Base-by-base conservation (phyloP, 257 asterid species). In the Paraleonurus japonicus region DNA sequence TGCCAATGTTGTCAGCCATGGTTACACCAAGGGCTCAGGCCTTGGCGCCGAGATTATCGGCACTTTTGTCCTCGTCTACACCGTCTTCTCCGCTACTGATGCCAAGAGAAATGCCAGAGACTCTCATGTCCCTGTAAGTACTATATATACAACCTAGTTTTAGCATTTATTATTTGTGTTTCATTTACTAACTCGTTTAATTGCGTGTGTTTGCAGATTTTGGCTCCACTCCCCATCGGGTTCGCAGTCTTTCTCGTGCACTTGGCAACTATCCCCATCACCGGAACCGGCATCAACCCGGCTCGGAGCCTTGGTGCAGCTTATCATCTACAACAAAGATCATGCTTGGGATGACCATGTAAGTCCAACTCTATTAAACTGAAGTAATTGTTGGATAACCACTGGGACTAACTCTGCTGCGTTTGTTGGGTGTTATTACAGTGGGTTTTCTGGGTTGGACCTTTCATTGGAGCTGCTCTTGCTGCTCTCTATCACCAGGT, bases 71-170 rank as follows among this genome's bases (percentile, higher is more conserved):
- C 95, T 89, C 10, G 96, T 89, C 53, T 89, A 89, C 89, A 87
- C 92, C 0, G 96, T 89, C 45, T 89, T 87, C 61, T 89, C 96
- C 4, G 96, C 96, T 23, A 89, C 95, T 1, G 96, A 89, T 87
- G 96, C 96, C 78, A 89, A 89, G 84, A 89, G 96, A 82, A 87
- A 83, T 37, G 96, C 96, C 53, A 81, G 96, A 75, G 96, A 89
- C 61, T 89, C 95, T 30, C 96, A 89, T 77, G 96, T 89, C 69
- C 96, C 96, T 30, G 92, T 88, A 67, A 83, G 95, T 74, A 37
- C 45, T 37, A 6, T n/a, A 11, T 1, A n/a, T 26, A 8, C 7
- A 5, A 33, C 27, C 20, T 59, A 28, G 41, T 13, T 59, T 32
- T 19, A 7, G 16, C 13, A 45, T 15, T 41, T 13, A 12, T 50